A percentile compares a stretch with the other conserved stretches of the same genome.
Evolutionary conservation across 2,329 filamentous ascomycete species (phyloP).

Genomic region (Beauveria sp.): DNA sequence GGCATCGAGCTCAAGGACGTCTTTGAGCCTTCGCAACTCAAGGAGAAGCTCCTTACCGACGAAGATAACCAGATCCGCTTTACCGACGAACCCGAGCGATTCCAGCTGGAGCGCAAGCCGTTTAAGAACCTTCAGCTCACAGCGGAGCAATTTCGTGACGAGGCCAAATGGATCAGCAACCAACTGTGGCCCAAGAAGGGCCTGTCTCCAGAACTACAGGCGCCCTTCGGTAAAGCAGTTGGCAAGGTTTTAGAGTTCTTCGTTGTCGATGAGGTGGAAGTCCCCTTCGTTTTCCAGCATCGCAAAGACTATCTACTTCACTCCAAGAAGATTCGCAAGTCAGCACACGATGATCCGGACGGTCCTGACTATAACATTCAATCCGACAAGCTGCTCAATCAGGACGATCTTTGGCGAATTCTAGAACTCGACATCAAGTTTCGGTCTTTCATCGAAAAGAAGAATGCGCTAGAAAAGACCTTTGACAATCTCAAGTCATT

Average conservation of each 20-base stretch:
- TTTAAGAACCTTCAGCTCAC: slow-evolving; percentile 77
- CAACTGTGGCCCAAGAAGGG: slow-evolving; percentile 84
- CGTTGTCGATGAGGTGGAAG: slow-evolving; percentile 87
- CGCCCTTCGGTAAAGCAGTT: slow-evolving; percentile 80
- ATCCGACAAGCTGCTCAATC: slow-evolving; percentile 82
- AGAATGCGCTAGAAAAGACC: slow-evolving; percentile 73
- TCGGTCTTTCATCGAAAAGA: slow-evolving; percentile 84
- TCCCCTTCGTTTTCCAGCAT: slow-evolving; percentile 96
- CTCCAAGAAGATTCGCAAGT: slow-evolving; percentile 60
- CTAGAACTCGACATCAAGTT: slow-evolving; percentile 94
- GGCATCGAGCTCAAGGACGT: slow-evolving; percentile 93
- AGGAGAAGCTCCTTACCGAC: slow-evolving; percentile 90
- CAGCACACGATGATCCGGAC: slow-evolving; percentile 58
- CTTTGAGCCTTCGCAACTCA: slow-evolving; percentile 91
- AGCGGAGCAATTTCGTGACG: slow-evolving; percentile 81
- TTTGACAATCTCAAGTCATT: slow-evolving; percentile 64
- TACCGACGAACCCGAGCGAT: slow-evolving; percentile 85
- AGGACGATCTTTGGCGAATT: slow-evolving; percentile 91
- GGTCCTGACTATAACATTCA: slow-evolving; percentile 64
- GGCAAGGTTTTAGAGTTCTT: slow-evolving; percentile 93
- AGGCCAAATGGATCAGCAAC: slow-evolving; percentile 85
- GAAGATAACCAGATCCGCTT: slow-evolving; percentile 87
- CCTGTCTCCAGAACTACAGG: slow-evolving; percentile 61
- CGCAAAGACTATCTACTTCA: slow-evolving; percentile 97
- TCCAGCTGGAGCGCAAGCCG: slow-evolving; percentile 82